Evolutionary conservation across 257 asterid genomes (phyloP).

Genomic region (Nicotiana undulata): DNA sequence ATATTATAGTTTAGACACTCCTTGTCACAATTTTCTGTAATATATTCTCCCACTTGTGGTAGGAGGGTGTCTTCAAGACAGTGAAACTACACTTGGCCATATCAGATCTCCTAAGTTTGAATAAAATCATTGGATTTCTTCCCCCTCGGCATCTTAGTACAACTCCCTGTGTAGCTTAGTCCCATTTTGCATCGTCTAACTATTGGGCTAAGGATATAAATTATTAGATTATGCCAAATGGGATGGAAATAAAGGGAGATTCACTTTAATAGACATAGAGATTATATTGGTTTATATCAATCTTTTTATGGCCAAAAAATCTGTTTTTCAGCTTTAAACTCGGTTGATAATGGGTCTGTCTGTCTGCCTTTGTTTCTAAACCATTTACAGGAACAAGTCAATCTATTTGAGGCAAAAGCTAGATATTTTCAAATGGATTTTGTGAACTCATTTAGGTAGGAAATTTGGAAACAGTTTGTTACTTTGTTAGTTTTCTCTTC

Average conservation of each 20-base stretch:
- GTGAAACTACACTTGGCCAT: not conserved
- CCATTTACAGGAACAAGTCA: not conserved
- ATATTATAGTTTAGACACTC: not conserved
- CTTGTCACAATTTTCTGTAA: not conserved
- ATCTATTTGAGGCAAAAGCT: not conserved
- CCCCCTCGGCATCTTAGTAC: not conserved
- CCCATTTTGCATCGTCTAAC: not conserved
- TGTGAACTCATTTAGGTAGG: not conserved
- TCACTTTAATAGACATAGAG: not conserved
- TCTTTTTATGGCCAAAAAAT: not conserved
- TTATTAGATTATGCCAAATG: not conserved
- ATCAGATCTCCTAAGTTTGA: not conserved
- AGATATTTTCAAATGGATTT: not conserved
- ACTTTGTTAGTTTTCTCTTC: not conserved
- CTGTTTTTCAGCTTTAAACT: not conserved
- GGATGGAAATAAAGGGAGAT: not conserved
- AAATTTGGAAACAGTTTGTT: not conserved
- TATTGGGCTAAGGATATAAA: not conserved
- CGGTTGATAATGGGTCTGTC: not conserved
- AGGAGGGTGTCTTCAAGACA: too few relatives aligned
- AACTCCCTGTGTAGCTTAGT: not conserved
- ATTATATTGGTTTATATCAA: not conserved
- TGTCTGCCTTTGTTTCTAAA: not conserved
- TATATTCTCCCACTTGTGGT: not conserved
- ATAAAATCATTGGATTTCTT: not conserved